Base-by-base conservation (phyloP, 768 basidiomycete species). In the Podaxis sp. region DNA sequence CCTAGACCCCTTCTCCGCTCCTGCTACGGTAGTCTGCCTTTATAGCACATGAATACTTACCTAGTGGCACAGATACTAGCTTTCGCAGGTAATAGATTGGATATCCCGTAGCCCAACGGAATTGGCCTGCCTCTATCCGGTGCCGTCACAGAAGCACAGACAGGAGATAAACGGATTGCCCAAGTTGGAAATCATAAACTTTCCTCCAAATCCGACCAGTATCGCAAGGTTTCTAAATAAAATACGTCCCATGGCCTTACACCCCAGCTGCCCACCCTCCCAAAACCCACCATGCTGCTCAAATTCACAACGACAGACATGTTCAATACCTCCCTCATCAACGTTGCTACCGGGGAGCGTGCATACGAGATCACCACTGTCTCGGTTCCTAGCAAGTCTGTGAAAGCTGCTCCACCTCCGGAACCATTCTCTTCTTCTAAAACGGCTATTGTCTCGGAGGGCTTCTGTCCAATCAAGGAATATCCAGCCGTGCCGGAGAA, bases 301-400 rank as follows among this genome's bases (percentile, higher is more conserved):
- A 85, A 80, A 77, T 86, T 86, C 70, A 81, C 84, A 46, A 76
- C 81, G 36, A 70, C 80, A 15, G 85, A 87, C 65, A 82, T 87
- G 71, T 79, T 87, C 43, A 82, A 87, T 68, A 81, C 82, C 1
- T 64, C 76, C 15, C 83, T 87, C 47, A 69, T 85, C 65, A 79
- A 84, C 66, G 80, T 84, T 2, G 74, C 78, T n/a, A 82, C 85
- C 12, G 80, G 84, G 40, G 68, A 76, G 50, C 70, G 76, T 11
- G 78, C 77, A 22, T 87, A 80, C 64, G 76, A 79, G 15, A 84
- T 87, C 56, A 69, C 76, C 27, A 86, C 86, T 24, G 64, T 70
- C 69, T 77, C 63, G 64, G 74, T 71, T 64, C 71, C 7, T 63
- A 70, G 69, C 55, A 70, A 71, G 51, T 73, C 70, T 6, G 67